A percentile compares a stretch with the other conserved stretches of the same genome.
These are phyloP conservation scores for Talaromyces rugulosus DNA, from an alignment of 2,329 filamentous ascomycete genomes.

Conservation along the genomic window DNA sequence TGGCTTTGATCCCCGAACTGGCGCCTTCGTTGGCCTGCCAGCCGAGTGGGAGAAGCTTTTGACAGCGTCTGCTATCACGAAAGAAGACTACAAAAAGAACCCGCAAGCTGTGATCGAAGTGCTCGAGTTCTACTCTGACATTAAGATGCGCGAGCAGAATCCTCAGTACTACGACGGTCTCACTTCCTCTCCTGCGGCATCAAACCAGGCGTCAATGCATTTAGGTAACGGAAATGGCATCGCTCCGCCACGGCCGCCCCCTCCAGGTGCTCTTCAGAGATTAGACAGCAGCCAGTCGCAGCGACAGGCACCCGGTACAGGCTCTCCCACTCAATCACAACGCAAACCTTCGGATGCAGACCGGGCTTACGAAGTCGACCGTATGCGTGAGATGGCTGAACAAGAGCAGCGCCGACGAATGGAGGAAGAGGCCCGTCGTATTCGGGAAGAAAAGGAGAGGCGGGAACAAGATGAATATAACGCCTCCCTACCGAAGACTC, in stretches of 20 bases:
- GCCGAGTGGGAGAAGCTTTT: slow-evolving; percentile 96
- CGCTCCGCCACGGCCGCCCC: slow-evolving; percentile 65
- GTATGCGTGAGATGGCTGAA: slow-evolving; percentile 56
- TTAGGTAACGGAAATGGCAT: slow-evolving; percentile 53
- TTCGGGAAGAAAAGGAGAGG: slow-evolving; percentile 58
- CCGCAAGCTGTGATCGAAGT: slow-evolving; percentile 72
- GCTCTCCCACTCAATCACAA: slow-evolving; percentile 28
- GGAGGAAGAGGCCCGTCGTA: slow-evolving; percentile 52
- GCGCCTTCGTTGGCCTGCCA: slow-evolving; percentile 89
- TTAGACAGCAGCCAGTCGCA: slow-evolving; percentile 41
- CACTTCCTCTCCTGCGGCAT: slow-evolving; percentile 60
- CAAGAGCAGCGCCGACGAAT: slow-evolving; percentile 44
- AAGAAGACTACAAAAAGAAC: slow-evolving; percentile 97
- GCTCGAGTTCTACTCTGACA: slow-evolving; percentile 66
- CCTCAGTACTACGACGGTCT: slow-evolving; percentile 56
- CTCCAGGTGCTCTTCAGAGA: slow-evolving; percentile 46
- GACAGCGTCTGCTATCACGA: slow-evolving; percentile 94
- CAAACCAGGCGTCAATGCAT: slow-evolving; percentile 42
- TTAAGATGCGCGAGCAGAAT: slow-evolving; percentile 61
- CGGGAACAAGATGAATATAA: slow-evolving; percentile 86
- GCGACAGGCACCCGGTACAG: slow-evolving; percentile 18
- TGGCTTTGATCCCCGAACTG: slow-evolving; percentile 91
- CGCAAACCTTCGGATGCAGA: slow-evolving; percentile 58
- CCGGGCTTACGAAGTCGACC: slow-evolving; percentile 41
- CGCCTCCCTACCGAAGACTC: slow-evolving; percentile 77